Evolutionary conservation across 2,329 filamentous ascomycete species (phyloP).

Genomic region (Conoideocrella luteorostrata): DNA sequence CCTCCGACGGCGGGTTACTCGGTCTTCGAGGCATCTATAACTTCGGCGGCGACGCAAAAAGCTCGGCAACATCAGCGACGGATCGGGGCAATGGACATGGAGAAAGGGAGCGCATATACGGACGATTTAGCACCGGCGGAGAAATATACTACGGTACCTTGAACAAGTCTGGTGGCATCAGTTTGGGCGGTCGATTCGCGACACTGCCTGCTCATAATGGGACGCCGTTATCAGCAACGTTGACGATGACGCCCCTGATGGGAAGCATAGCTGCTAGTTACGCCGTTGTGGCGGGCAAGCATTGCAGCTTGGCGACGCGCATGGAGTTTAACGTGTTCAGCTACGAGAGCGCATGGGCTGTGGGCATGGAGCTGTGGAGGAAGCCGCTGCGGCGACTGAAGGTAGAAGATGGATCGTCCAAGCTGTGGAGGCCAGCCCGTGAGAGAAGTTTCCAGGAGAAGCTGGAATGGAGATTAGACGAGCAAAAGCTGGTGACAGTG

Average conservation of each 20-base stretch:
- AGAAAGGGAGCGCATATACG: slow-evolving; percentile 59
- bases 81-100: too few species aligned
- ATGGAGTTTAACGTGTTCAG: slow-evolving; percentile 98
- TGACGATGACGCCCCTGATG: slow-evolving; percentile 91
- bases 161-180: slow-evolving; percentile 90
- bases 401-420: slow-evolving; percentile 26
- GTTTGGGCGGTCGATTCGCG: slow-evolving; percentile 80
- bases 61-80: slow-evolving; percentile 20
- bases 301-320: slow-evolving; percentile 78
- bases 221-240: slow-evolving; percentile 86
- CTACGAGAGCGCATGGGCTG: slow-evolving; percentile 89
- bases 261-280: slow-evolving; percentile 89
- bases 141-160: slow-evolving; percentile 94
- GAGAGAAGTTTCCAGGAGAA: slow-evolving; percentile 46
- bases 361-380: slow-evolving; percentile 91
- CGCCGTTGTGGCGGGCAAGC: slow-evolving; percentile 76
- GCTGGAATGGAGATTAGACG: slow-evolving; percentile 42
- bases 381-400: slow-evolving; percentile 40
- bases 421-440: background rate
- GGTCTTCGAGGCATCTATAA: slow-evolving; percentile 90
- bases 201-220: slow-evolving; percentile 75
- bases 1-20: slow-evolving; percentile 83
- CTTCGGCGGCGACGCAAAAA: slow-evolving; percentile 64
- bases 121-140: slow-evolving; percentile 81
- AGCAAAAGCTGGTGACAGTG: slow-evolving; percentile 30